Evolutionary conservation across 306 rosid species (phyloP).

Genomic region (Citrullus mucosospermus): DNA sequence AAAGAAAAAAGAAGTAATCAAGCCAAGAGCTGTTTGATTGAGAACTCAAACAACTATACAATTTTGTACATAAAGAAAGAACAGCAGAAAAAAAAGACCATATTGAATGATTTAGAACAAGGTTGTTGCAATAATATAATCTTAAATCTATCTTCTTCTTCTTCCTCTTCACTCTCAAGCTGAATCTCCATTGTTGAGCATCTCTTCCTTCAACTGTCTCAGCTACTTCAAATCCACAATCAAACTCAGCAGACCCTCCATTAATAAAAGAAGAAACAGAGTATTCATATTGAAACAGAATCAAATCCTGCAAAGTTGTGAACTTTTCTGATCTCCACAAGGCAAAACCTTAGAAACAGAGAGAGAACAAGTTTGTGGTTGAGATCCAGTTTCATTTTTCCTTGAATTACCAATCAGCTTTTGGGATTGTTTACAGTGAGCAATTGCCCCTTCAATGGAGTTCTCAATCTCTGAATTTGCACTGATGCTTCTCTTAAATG

Average conservation of each 20-base stretch:
- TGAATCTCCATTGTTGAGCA: constrained; percentile 3
- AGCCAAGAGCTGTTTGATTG: constrained; percentile 2
- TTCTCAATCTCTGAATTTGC: constrained; percentile 55
- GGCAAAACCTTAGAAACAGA: constrained; percentile 25
- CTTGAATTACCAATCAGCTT: constrained; percentile 6
- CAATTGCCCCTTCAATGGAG: constrained; percentile 90
- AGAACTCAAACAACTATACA: constrained; percentile 1
- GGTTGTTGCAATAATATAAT: neutral
- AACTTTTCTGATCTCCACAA: constrained; percentile 27
- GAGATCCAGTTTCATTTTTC: neutral
- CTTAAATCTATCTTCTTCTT: neutral
- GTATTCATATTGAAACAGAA: neutral
- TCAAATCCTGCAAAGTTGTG: constrained; percentile 9
- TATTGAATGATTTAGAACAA: neutral
- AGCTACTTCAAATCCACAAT: neutral
- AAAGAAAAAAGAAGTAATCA: neutral
- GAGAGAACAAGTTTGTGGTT: constrained; percentile 23
- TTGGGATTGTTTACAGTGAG: constrained; percentile 79
- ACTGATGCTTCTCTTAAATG: constrained; percentile 59
- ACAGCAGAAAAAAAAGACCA: neutral
- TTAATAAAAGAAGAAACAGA: neutral
- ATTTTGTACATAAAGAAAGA: neutral
- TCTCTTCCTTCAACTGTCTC: neutral
- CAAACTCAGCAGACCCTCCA: neutral
- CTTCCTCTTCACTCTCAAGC: neutral